Base-by-base conservation (phyloP, 2,329 filamentous ascomycete species). In the Calonectria honghensis region DNA sequence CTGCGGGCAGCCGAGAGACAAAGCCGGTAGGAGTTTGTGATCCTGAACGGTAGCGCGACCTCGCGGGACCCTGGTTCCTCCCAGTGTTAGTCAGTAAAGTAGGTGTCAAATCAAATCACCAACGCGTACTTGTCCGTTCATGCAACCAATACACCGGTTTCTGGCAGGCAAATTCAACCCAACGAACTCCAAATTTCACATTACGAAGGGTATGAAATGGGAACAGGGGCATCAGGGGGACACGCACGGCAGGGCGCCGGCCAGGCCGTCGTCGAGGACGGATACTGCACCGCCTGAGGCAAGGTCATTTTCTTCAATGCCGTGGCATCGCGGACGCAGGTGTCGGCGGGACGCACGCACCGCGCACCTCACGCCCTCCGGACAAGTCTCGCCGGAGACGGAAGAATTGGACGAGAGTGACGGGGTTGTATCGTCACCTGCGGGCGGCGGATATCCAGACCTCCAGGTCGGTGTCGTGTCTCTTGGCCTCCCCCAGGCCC, bases 361-460 rank as follows among this genome's bases (percentile, higher is more conserved):
- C 39, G 37, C 18, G 48, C 16, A 37, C 29, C 29, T 65, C 31
- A 54, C 45, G 41, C 45, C 29, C 54, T 54, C 35, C 37, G 29
- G 41, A 57, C 29, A 24, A 61, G 51, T 13, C 16, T 45, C n/a
- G 32, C 31, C 27, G 29, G 54, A 35, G 57, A 32, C 20, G 64
- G 64, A 57, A n/a, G 41, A 39, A 48, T 20, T 50, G 68, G 63
- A 64, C 4, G 54, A 39, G 18, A 52, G 67, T 29, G 73, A 73
- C 37, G 52, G 64, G 65, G 70, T 51, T 64, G 70, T 54, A 70
- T 64, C 61, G 68, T 75, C 70, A 73, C 66, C 73, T 75, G 73
- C 70, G 50, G 66, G 41, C 61, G 52, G 72, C 64, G 66, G 41
- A 52, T 41, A 31, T 45, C 51, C 32, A 67, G 35, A 54, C 48